Evolutionary conservation across 176 grass and related monocot genomes (phyloP).

Genomic region (Triticum turgidum): DNA sequence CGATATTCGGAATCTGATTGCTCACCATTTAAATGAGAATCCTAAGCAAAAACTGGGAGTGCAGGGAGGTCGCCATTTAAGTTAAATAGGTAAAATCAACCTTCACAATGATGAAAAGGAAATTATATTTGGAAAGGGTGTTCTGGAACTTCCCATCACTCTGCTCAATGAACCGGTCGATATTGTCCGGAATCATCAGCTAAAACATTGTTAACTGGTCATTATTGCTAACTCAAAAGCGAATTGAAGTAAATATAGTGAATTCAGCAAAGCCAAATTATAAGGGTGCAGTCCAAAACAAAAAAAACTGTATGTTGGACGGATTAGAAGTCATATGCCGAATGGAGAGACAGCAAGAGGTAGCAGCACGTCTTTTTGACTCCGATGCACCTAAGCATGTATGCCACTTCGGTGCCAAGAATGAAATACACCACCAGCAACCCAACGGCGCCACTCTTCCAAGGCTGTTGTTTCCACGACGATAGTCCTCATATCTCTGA

Average conservation of each 20-base stretch:
- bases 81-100: no score
- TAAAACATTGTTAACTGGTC: not conserved
- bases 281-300: no score
- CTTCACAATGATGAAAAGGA: no score
- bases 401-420: not conserved
- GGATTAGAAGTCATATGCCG: not conserved
- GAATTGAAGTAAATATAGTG: no score
- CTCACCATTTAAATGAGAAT: no score
- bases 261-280: no score
- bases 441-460: slow-evolving; percentile 61
- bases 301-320: not conserved
- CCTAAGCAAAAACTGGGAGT: no score
- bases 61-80: no score
- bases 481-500: slow-evolving; percentile 80
- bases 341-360: not conserved
- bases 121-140: not conserved
- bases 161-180: not conserved
- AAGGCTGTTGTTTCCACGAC: slow-evolving; percentile 67
- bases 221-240: not conserved
- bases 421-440: not conserved
- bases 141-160: not conserved
- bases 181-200: not conserved
- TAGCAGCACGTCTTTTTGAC: not conserved
- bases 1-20: no score
- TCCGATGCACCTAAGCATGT: not conserved